Percentiles rank a stretch among this genome's conserved stretches.
Evolutionary conservation across 257 asterid genomes (phyloP).

Genomic region (Nicotiana obtusifolia): DNA sequence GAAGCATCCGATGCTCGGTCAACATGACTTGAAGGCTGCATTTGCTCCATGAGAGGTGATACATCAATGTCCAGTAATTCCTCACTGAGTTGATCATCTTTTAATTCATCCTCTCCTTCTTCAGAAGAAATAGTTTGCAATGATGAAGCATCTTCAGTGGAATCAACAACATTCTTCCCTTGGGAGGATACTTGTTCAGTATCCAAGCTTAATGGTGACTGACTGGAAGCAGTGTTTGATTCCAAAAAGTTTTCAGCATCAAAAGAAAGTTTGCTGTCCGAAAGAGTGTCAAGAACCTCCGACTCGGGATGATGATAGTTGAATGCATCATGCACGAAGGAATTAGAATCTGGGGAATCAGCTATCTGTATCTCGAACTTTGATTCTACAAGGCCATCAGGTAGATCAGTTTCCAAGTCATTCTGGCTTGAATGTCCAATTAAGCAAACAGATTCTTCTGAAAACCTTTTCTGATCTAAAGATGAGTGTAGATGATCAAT

Average conservation of each 20-base stretch:
- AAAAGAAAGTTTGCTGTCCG: slow-evolving; percentile 16
- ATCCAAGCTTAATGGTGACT: slow-evolving; percentile 23
- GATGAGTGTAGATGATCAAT: slow-evolving; percentile 20
- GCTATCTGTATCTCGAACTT: slow-evolving; percentile 18
- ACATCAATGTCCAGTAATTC: slow-evolving; percentile 21
- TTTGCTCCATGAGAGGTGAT: slow-evolving; percentile 21
- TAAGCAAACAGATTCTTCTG: slow-evolving; percentile 27
- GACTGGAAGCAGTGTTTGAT: slow-evolving; percentile 19
- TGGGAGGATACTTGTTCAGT: slow-evolving; percentile 30
- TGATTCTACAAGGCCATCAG: slow-evolving; percentile 24
- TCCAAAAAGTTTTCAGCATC: slow-evolving; percentile 27
- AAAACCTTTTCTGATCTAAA: slow-evolving; percentile 19
- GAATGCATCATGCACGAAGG: slow-evolving; percentile 13
- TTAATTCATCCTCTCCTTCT: slow-evolving; percentile 32
- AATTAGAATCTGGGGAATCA: slow-evolving; percentile 14
- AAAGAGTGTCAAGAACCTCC: slow-evolving; percentile 21
- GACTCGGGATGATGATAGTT: slow-evolving; percentile 17
- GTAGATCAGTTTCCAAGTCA: slow-evolving; percentile 27
- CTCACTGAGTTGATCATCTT: slow-evolving; percentile 19
- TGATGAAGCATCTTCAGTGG: slow-evolving; percentile 18
- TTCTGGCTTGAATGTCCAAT: slow-evolving; percentile 23
- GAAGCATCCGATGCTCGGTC: slow-evolving; percentile 16
- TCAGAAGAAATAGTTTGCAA: slow-evolving; percentile 10
- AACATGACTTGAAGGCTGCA: slow-evolving; percentile 22
- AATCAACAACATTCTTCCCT: slow-evolving; percentile 15